Conservation (phyloP, 1,284 basidiomycete species). For the Boletus nobilissimus region DNA sequence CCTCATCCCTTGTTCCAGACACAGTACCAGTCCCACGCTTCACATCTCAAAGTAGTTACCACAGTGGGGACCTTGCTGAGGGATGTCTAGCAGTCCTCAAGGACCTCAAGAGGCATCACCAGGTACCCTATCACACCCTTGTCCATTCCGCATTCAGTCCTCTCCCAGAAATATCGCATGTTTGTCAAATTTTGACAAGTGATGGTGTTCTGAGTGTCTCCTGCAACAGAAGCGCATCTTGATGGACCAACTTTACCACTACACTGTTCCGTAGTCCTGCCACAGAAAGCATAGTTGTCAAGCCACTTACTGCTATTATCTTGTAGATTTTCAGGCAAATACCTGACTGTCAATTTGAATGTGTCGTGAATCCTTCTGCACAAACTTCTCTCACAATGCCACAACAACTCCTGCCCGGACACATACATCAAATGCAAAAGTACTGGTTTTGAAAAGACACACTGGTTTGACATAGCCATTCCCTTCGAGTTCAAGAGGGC, state of each 20-base stretch:
- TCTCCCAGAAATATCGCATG: background rate
- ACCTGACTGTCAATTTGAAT: background rate
- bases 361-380: background rate
- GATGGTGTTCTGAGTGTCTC: no score
- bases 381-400: background rate
- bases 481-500: conserved; percentile 22
- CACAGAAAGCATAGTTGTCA: no score
- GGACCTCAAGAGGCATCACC: background rate
- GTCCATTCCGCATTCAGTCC: background rate
- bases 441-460: background rate
- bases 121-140: background rate
- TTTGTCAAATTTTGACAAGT: no score
- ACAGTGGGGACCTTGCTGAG: background rate
- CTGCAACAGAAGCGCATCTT: no score
- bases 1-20: no score
- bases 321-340: background rate
- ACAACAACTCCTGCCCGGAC: conserved; percentile 25
- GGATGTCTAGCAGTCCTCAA: background rate
- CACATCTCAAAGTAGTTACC: no score
- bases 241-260: background rate
- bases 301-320: background rate
- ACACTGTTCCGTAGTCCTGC: no score
- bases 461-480: conserved; percentile 26
- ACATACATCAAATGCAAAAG: background rate
- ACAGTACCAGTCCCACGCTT: no score